A percentile compares a stretch with the other conserved stretches of the same genome.
phyloP scores from a whole-genome alignment of 768 basidiomycete species.

The Lyophyllum atratum region DNA sequence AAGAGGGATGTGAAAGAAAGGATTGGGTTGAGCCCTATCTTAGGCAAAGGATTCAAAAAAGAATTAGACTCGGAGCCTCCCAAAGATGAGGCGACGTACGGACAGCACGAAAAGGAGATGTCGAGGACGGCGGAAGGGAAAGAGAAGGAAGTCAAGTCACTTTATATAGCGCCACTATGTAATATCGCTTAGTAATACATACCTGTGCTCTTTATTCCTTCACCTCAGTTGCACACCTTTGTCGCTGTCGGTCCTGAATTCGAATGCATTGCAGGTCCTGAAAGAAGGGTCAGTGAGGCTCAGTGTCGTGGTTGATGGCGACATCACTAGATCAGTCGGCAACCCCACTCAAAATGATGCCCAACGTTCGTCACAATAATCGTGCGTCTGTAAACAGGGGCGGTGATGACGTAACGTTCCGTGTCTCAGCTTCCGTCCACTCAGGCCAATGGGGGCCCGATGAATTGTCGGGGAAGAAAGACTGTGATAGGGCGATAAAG shows the following conservation, averaged over 20 bases:
- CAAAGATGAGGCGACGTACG: too few relatives aligned
- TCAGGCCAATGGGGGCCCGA: background rate
- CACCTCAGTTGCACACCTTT: background rate
- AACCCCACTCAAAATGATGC: background rate
- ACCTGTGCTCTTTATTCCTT: background rate
- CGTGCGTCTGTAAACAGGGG: background rate
- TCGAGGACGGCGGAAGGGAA: background rate
- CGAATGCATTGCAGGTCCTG: background rate
- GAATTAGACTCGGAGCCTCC: too few relatives aligned
- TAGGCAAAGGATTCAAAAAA: too few relatives aligned
- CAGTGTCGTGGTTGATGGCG: background rate
- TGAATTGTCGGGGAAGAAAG: background rate
- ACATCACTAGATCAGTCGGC: background rate
- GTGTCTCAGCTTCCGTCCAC: background rate
- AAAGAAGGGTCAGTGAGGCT: background rate
- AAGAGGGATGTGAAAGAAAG: background rate
- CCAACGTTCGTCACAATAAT: background rate
- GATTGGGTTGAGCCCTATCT: too few relatives aligned
- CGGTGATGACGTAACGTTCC: background rate
- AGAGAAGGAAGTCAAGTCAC: background rate
- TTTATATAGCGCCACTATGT: too few relatives aligned
- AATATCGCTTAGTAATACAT: background rate
- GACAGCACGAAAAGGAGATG: background rate
- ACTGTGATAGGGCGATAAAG: constrained; percentile 2
- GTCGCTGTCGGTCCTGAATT: background rate